Evolutionary conservation across 108 stramenopile species (phyloP).

Genomic region (Chaetoceros tenuissimus): DNA sequence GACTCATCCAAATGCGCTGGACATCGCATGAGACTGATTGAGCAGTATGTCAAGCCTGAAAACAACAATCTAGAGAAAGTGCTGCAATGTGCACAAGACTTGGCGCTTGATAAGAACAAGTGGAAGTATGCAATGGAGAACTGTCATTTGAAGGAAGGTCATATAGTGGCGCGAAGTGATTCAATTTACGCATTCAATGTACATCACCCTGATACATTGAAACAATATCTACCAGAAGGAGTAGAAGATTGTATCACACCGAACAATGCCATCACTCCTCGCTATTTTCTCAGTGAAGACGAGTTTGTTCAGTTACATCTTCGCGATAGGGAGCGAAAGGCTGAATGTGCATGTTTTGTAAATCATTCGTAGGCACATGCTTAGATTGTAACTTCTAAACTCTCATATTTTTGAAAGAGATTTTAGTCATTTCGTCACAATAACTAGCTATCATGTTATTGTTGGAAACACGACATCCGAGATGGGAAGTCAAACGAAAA

Average conservation of each 20-base stretch:
- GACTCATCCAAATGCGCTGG: slow-evolving; percentile 13
- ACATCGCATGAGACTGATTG: slow-evolving; percentile 14
- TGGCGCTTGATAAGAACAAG: background rate
- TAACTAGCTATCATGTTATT: too few relatives aligned
- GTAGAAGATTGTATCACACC: slow-evolving; percentile 14
- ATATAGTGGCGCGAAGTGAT: slow-evolving; percentile 15
- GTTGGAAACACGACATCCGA: too few relatives aligned
- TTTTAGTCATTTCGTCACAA: too few relatives aligned
- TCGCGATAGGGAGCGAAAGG: slow-evolving; percentile 9
- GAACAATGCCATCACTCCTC: background rate
- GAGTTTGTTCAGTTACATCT: slow-evolving; percentile 14
- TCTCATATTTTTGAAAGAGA: too few relatives aligned
- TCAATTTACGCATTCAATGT: slow-evolving; percentile 15
- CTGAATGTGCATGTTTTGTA: slow-evolving; percentile 15
- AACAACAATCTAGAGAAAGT: background rate
- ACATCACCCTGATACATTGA: slow-evolving; percentile 13
- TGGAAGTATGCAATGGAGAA: slow-evolving; percentile 14
- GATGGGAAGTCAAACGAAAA: too few relatives aligned
- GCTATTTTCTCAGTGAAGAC: slow-evolving; percentile 7
- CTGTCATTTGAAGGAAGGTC: slow-evolving; percentile 16
- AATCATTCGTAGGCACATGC: too few relatives aligned
- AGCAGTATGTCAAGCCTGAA: slow-evolving; percentile 11
- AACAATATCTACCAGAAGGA: slow-evolving; percentile 10
- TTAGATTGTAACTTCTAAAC: too few relatives aligned
- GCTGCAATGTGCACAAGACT: slow-evolving; percentile 13